phyloP scores from a whole-genome alignment of 2,329 filamentous ascomycete species.

The Sclerotinia nivalis region DNA sequence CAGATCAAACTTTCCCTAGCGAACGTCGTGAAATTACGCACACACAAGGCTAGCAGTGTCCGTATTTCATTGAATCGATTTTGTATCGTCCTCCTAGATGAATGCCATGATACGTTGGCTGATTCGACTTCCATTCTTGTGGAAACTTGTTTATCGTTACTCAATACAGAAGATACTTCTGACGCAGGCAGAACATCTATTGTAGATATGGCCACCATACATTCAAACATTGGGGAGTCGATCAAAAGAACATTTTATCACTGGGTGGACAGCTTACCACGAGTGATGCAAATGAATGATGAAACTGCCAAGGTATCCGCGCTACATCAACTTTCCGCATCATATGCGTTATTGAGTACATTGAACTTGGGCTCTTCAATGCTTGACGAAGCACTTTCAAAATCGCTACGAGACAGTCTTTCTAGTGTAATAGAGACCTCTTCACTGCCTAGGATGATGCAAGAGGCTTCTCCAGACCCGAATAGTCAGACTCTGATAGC shows the following conservation, averaged over 20 bases:
- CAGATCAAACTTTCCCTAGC: conserved; percentile 84
- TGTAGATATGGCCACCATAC: conserved; percentile 61
- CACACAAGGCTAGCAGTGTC: conserved; percentile 69
- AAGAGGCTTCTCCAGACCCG: conserved; percentile 38
- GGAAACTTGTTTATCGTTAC: conserved; percentile 76
- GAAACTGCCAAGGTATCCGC: conserved; percentile 73
- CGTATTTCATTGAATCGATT: conserved; percentile 66
- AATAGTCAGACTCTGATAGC: conserved; percentile 39
- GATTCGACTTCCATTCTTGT: conserved; percentile 71
- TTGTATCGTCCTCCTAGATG: conserved; percentile 73
- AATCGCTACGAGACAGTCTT: conserved; percentile 74
- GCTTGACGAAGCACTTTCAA: conserved; percentile 66
- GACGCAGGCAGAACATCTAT: conserved; percentile 50
- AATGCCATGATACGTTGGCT: conserved; percentile 72
- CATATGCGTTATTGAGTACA: conserved; percentile 64
- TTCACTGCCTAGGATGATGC: conserved; percentile 26
- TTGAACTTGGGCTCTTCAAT: conserved; percentile 65
- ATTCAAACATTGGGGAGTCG: conserved; percentile 61
- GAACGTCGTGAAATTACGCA: conserved; percentile 73
- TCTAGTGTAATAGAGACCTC: conserved; percentile 41
- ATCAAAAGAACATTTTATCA: conserved; percentile 73
- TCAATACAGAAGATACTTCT: conserved; percentile 47
- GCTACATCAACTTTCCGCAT: conserved; percentile 74
- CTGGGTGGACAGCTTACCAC: conserved; percentile 79
- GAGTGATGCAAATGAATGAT: conserved; percentile 81